These are phyloP conservation scores for Aphanocladium album DNA, from an alignment of 2,329 filamentous ascomycete genomes.

Conservation along the genomic window DNA sequence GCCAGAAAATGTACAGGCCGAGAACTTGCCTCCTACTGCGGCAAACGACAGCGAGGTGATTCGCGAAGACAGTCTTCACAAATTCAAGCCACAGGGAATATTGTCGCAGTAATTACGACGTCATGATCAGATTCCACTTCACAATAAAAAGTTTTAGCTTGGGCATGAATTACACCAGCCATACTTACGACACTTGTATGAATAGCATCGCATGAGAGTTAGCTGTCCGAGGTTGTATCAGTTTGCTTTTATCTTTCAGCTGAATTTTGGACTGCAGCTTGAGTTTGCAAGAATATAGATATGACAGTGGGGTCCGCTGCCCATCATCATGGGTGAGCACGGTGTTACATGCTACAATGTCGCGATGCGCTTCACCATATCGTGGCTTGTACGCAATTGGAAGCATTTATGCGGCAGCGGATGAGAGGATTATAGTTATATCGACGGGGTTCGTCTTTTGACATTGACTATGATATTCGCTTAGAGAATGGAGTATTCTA, in stretches of 20 bases:
- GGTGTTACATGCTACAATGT: not conserved
- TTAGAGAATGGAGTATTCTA: not conserved
- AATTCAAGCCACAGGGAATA: slow-evolving; percentile 12
- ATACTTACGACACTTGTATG: slow-evolving; percentile 17
- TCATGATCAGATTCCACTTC: slow-evolving; percentile 9
- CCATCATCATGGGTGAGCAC: not conserved
- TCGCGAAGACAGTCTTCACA: slow-evolving; percentile 13
- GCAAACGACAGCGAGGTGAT: not conserved
- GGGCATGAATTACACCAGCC: slow-evolving; percentile 13
- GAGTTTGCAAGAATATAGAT: slow-evolving; percentile 7
- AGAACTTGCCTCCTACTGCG: slow-evolving; percentile 35
- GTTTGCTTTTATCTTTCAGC: slow-evolving; percentile 7
- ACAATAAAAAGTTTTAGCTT: slow-evolving; percentile 15
- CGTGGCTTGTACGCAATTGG: not conserved
- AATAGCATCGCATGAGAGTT: slow-evolving; percentile 14
- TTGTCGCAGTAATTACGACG: slow-evolving; percentile 9
- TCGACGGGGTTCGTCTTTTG: not conserved
- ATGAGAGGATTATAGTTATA: slow-evolving; percentile 1
- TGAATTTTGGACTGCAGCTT: slow-evolving; percentile 2
- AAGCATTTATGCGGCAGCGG: slow-evolving; percentile 1
- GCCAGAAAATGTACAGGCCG: slow-evolving; percentile 27
- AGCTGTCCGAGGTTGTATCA: slow-evolving; percentile 9
- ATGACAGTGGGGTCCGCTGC: not conserved
- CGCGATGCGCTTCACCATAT: not conserved
- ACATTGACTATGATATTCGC: slow-evolving; percentile 4